Conservation (phyloP, 306 rosid species). For the Quillaja saponaria region DNA sequence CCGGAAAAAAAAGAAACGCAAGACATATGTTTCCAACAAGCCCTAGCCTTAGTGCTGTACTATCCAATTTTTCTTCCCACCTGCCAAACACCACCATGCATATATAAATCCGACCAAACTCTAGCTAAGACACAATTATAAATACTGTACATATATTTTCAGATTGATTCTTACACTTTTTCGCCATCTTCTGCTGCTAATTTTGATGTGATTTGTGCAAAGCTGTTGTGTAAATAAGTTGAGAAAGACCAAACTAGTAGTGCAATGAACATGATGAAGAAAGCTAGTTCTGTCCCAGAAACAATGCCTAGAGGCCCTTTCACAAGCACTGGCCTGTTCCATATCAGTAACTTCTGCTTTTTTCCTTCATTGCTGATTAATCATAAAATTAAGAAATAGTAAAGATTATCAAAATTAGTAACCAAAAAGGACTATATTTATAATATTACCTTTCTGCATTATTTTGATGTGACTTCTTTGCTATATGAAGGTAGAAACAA, state of each 20-base stretch:
- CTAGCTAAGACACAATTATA: not conserved
- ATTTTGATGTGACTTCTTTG: constrained; percentile 29
- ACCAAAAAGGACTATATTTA: not conserved
- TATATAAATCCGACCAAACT: not conserved
- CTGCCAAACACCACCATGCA: constrained; percentile 38
- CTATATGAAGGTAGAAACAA: constrained; percentile 59
- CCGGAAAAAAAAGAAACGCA: constrained; percentile 67
- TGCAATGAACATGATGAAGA: constrained; percentile 65
- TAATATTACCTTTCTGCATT: constrained; percentile 25
- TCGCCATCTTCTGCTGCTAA: constrained; percentile 40
- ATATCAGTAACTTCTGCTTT: constrained; percentile 22
- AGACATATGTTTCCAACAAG: constrained; percentile 59
- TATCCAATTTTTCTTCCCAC: constrained; percentile 57
- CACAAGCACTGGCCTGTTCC: constrained; percentile 54
- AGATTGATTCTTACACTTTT: constrained; percentile 47
- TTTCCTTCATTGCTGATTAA: constrained; percentile 14
- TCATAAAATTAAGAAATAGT: not conserved
- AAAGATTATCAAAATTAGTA: not conserved
- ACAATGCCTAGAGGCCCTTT: constrained; percentile 93
- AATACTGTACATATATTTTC: not conserved
- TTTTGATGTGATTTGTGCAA: constrained; percentile 35
- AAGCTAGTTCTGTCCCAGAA: constrained; percentile 51
- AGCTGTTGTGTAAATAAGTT: constrained; percentile 32
- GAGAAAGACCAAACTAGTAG: constrained; percentile 66
- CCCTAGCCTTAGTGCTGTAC: constrained; percentile 45